Conservation (phyloP, 805 yeast species). For the Clavispora carvajalis region DNA sequence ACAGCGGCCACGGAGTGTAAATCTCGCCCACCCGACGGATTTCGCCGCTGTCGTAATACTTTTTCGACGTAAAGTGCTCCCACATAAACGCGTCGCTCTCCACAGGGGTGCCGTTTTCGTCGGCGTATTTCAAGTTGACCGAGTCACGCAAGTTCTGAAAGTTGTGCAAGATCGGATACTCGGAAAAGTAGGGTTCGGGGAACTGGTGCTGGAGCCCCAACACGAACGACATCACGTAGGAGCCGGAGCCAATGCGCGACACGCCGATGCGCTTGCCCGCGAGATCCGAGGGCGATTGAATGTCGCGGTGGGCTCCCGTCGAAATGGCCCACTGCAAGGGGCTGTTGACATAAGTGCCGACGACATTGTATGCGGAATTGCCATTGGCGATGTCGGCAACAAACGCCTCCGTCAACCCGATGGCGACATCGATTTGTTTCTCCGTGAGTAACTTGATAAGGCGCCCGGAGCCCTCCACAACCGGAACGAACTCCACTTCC, state of each 20-base stretch:
- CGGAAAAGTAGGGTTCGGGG: slow-evolving; percentile 43
- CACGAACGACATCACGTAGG: slow-evolving; percentile 86
- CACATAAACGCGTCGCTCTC: slow-evolving; percentile 87
- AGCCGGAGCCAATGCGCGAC: slow-evolving; percentile 85
- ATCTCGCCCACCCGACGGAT: slow-evolving; percentile 82
- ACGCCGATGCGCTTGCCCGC: slow-evolving; percentile 68
- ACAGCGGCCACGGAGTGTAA: slow-evolving; percentile 95
- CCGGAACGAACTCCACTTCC: slow-evolving; percentile 59
- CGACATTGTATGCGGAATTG: slow-evolving; percentile 54
- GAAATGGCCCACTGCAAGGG: slow-evolving; percentile 90
- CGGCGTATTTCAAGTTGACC: slow-evolving; percentile 50
- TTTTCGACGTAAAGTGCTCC: slow-evolving; percentile 89
- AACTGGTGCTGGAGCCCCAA: slow-evolving; percentile 61
- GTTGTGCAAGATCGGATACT: slow-evolving; percentile 55
- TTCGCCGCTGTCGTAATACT: slow-evolving; percentile 74
- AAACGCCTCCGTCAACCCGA: slow-evolving; percentile 90
- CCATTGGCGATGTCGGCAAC: slow-evolving; percentile 78
- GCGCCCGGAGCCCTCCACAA: slow-evolving; percentile 85
- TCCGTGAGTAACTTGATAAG: slow-evolving; percentile 66
- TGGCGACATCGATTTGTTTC: slow-evolving; percentile 67
- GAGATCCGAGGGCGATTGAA: slow-evolving; percentile 48
- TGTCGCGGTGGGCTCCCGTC: slow-evolving; percentile 63
- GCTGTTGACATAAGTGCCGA: slow-evolving; percentile 79
- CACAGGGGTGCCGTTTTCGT: slow-evolving; percentile 25
- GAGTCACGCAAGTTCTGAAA: slow-evolving; percentile 75